Conservation (phyloP, 208 protist species). For the Strigomonas galati region DNA sequence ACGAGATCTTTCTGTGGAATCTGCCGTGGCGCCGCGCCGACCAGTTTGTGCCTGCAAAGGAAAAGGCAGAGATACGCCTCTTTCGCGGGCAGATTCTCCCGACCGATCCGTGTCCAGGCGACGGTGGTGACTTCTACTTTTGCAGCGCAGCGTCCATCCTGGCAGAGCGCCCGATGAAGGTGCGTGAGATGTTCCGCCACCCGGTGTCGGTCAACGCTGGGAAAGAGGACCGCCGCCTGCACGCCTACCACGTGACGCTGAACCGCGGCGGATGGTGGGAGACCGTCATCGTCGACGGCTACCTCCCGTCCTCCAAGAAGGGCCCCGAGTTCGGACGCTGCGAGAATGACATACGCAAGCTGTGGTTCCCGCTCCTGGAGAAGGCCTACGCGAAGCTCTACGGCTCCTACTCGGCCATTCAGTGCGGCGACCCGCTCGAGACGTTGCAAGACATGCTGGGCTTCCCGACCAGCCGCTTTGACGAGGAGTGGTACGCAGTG, state of each 20-base stretch:
- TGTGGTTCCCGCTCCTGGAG: slow-evolving; percentile 77
- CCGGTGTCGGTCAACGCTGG: slow-evolving; percentile 16
- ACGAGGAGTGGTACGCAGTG: slow-evolving; percentile 38
- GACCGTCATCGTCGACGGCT: slow-evolving; percentile 43
- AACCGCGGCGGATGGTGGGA: slow-evolving; percentile 55
- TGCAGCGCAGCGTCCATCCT: slow-evolving; percentile 37
- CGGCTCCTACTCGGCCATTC: slow-evolving; percentile 70
- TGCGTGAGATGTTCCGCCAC: slow-evolving; percentile 32
- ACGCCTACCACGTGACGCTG: slow-evolving; percentile 43
- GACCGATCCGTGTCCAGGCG: slow-evolving; percentile 36
- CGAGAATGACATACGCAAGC: slow-evolving; percentile 39
- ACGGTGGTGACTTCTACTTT: slow-evolving; percentile 50
- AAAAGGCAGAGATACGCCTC: slow-evolving; percentile 21
- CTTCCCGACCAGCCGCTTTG: slow-evolving; percentile 39
- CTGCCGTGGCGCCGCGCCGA: slow-evolving; percentile 32
- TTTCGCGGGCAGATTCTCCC: slow-evolving; percentile 43
- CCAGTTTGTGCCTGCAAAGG: slow-evolving; percentile 28
- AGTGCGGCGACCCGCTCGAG: slow-evolving; percentile 45
- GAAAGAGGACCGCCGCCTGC: slow-evolving; percentile 16
- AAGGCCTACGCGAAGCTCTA: slow-evolving; percentile 87
- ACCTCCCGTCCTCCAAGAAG: slow-evolving; percentile 38
- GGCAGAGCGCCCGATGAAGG: slow-evolving; percentile 25
- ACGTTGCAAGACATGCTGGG: slow-evolving; percentile 64
- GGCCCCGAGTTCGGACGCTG: slow-evolving; percentile 33
- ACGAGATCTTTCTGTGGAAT: slow-evolving; percentile 31